phyloP scores from a whole-genome alignment of 2,329 filamentous ascomycete species.

The Aureobasidium subglaciale region DNA sequence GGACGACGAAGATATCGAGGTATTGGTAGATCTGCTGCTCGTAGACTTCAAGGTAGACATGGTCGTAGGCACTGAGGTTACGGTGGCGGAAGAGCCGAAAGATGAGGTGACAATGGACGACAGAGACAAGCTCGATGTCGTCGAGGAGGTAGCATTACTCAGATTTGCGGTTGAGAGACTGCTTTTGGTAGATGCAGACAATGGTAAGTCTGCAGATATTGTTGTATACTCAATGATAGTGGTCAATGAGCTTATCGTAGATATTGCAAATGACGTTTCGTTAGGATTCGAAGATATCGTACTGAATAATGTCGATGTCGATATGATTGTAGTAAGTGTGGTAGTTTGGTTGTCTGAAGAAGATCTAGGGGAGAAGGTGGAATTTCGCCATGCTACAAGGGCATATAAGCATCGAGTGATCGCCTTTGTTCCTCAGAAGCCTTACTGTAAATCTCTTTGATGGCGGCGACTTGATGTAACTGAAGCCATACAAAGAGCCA shows the following conservation, averaged over 20 bases:
- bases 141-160: not conserved
- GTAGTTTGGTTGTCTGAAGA: not conserved
- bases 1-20: not conserved
- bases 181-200: not conserved
- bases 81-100: not conserved
- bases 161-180: not conserved
- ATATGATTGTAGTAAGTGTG: not conserved
- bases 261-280: not conserved
- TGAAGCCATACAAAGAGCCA: constrained; percentile 5
- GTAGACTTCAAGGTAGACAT: not conserved
- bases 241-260: not conserved
- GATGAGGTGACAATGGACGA: not conserved
- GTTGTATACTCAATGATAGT: not conserved
- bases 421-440: not conserved
- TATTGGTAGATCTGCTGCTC: not conserved
- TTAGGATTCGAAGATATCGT: not conserved
- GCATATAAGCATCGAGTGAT: constrained; percentile 1
- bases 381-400: not conserved
- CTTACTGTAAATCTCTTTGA: not conserved
- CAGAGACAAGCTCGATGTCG: constrained; percentile 12
- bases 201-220: not conserved
- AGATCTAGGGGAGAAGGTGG: not conserved
- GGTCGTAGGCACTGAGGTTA: not conserved
- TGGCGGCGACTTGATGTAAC: not conserved
- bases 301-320: not conserved